These are phyloP conservation scores for Mycocentrospora acerina DNA, from an alignment of 2,329 filamentous ascomycete species.

Conservation along the genomic window DNA sequence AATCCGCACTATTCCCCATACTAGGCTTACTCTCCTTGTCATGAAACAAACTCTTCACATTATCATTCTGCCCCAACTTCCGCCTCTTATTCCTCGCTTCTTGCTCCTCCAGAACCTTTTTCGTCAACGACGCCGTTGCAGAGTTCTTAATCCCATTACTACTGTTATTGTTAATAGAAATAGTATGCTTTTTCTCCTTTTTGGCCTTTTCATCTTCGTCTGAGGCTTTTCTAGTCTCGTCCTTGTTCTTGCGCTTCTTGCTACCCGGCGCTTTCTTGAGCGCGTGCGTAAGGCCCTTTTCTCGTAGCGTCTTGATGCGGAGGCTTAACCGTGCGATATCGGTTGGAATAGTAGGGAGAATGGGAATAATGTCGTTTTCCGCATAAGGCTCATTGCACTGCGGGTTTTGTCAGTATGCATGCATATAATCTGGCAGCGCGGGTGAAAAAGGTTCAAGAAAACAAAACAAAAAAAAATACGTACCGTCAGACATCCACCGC, in stretches of 20 bases:
- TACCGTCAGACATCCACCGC: slow-evolving; percentile 61
- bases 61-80: slow-evolving; percentile 62
- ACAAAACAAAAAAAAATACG: slow-evolving; percentile 19
- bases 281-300: slow-evolving; percentile 76
- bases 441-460: no score
- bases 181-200: slow-evolving; percentile 18
- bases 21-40: slow-evolving; percentile 38
- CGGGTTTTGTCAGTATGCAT: slow-evolving; percentile 12
- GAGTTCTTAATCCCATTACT: slow-evolving; percentile 78
- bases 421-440: no score
- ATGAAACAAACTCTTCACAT: slow-evolving; percentile 52
- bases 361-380: slow-evolving; percentile 75
- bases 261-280: slow-evolving; percentile 73
- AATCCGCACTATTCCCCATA: slow-evolving; percentile 48
- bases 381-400: slow-evolving; percentile 76
- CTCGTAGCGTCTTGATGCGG: slow-evolving; percentile 68
- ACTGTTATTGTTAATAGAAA: slow-evolving; percentile 6
- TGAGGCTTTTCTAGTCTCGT: no score
- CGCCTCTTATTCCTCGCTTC: slow-evolving; percentile 77
- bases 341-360: slow-evolving; percentile 69
- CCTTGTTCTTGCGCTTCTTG: slow-evolving; percentile 75
- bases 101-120: slow-evolving; percentile 84
- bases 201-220: slow-evolving; percentile 50
- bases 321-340: slow-evolving; percentile 70
- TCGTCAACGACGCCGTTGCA: slow-evolving; percentile 80